These are phyloP conservation scores for Phytophthora pinifolia DNA, from an alignment of 352 stramenopile species.

Conservation along the genomic window DNA sequence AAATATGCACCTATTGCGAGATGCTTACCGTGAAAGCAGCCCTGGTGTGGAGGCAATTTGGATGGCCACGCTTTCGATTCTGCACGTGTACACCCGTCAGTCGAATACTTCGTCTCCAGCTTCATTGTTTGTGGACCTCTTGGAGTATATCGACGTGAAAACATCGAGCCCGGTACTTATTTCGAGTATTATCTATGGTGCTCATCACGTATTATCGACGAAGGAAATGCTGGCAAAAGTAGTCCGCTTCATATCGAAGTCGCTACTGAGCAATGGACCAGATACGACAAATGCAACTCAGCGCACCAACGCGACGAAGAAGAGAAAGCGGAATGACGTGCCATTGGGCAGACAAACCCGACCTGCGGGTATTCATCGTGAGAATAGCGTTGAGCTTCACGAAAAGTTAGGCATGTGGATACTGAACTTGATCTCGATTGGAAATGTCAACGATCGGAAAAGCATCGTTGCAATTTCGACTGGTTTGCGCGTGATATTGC, in stretches of 20 bases:
- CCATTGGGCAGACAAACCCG: not conserved
- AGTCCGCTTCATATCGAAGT: slow-evolving; percentile 25
- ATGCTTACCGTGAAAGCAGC: slow-evolving; percentile 12
- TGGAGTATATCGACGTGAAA: slow-evolving; percentile 25
- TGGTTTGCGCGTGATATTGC: slow-evolving; percentile 46
- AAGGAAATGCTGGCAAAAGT: slow-evolving; percentile 32
- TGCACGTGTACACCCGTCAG: slow-evolving; percentile 26
- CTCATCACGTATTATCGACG: slow-evolving; percentile 27
- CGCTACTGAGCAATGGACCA: slow-evolving; percentile 9
- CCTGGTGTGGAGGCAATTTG: slow-evolving; percentile 20
- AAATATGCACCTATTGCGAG: slow-evolving; percentile 21
- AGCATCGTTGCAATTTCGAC: slow-evolving; percentile 35
- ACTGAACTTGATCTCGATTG: slow-evolving; percentile 43
- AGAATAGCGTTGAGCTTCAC: slow-evolving; percentile 20
- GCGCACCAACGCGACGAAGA: slow-evolving; percentile 12
- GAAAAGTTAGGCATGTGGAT: slow-evolving; percentile 47
- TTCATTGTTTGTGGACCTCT: slow-evolving; percentile 30
- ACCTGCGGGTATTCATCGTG: slow-evolving; percentile 3
- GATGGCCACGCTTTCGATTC: slow-evolving; percentile 29
- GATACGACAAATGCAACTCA: slow-evolving; percentile 13
- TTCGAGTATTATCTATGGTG: slow-evolving; percentile 23
- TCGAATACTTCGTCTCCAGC: slow-evolving; percentile 19
- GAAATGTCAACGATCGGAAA: slow-evolving; percentile 26
- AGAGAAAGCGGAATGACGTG: slow-evolving; percentile 31
- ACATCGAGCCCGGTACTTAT: slow-evolving; percentile 13